These are phyloP conservation scores for Elsinoe australis DNA, from an alignment of 2,329 filamentous ascomycete species.

Conservation along the genomic window DNA sequence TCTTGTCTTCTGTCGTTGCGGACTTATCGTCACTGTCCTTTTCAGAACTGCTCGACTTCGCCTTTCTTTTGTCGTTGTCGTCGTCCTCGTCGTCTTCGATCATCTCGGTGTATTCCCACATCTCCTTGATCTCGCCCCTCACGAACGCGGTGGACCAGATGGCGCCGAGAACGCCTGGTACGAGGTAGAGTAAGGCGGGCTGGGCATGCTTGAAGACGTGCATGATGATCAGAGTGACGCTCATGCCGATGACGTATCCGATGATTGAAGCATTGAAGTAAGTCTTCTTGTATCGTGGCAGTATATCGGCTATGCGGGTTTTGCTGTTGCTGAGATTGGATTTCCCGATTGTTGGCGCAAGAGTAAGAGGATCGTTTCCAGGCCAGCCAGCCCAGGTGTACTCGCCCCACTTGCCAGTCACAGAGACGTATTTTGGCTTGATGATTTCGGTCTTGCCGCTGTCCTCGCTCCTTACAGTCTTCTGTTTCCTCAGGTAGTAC, in stretches of 20 bases:
- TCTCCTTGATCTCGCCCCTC: conserved; percentile 62
- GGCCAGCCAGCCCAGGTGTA: conserved; percentile 60
- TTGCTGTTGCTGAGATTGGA: neutral
- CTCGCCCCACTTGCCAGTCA: conserved; percentile 73
- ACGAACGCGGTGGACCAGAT: conserved; percentile 66
- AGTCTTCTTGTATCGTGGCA: conserved; percentile 61
- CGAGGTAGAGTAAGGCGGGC: conserved; percentile 84
- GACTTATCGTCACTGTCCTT: too few species aligned
- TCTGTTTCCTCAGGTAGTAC: conserved; percentile 65
- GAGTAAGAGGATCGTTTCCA: conserved; percentile 3
- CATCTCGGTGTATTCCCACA: conserved; percentile 76
- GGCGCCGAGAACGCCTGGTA: conserved; percentile 70
- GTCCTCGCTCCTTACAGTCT: conserved; percentile 26
- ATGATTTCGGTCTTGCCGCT: conserved; percentile 25
- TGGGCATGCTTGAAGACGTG: conserved; percentile 73
- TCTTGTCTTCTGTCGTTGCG: too few species aligned
- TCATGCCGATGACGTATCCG: conserved; percentile 73
- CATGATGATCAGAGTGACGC: conserved; percentile 68
- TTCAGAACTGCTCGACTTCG: conserved; percentile 18
- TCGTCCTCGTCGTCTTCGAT: conserved; percentile 33
- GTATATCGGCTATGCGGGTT: conserved; percentile 7
- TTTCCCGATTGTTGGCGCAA: neutral
- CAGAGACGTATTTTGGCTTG: conserved; percentile 37
- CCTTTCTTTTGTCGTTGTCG: conserved; percentile 18
- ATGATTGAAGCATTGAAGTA: conserved; percentile 74